Conservation (phyloP, 306 rosid species). For the Ceratonia siliqua region DNA sequence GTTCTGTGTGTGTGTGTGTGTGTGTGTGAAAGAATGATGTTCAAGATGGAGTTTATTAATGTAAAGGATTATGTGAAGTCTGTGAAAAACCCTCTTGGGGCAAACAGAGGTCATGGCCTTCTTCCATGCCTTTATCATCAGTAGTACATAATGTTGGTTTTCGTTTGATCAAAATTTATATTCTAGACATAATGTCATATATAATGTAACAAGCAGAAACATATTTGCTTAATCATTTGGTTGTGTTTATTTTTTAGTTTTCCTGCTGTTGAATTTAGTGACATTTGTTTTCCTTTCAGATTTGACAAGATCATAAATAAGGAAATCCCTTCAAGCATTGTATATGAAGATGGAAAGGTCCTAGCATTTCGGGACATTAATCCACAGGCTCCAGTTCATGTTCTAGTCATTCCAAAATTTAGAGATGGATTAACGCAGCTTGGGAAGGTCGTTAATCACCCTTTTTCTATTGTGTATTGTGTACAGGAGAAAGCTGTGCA, state of each 20-base stretch:
- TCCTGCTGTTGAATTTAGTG: background rate
- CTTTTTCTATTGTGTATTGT: conserved; percentile 5
- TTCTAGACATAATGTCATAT: background rate
- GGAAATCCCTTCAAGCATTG: conserved; percentile 86
- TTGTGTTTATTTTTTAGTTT: background rate
- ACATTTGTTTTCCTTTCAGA: conserved; percentile 41
- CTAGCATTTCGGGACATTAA: conserved; percentile 79
- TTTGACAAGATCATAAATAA: conserved; percentile 89
- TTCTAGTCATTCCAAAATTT: conserved; percentile 78
- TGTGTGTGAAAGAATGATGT: background rate
- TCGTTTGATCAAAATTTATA: background rate
- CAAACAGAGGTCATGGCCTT: background rate
- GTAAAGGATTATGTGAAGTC: background rate
- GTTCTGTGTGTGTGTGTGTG: background rate
- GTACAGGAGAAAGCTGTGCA: background rate
- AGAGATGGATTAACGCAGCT: conserved; percentile 87
- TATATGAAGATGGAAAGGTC: conserved; percentile 76
- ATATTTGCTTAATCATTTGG: background rate
- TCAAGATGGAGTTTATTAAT: background rate
- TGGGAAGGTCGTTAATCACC: conserved; percentile 55
- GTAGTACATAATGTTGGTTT: background rate
- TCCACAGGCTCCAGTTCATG: conserved; percentile 94
- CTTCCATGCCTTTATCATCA: background rate
- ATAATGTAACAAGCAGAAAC: too few relatives aligned
- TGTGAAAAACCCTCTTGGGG: background rate